Conservation (phyloP, 306 rosid genomes). For the Malus fusca region DNA sequence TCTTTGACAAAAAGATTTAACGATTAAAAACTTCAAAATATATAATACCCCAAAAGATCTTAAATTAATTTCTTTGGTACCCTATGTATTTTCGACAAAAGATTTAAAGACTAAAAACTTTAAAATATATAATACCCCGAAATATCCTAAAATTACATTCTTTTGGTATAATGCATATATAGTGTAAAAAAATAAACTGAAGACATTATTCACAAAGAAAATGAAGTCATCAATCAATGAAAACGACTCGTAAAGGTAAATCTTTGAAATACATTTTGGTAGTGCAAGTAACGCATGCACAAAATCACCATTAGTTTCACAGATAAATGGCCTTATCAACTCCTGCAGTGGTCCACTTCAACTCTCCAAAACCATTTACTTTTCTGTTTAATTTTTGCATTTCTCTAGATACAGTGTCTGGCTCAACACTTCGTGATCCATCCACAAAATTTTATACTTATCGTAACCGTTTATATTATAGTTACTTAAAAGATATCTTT, state of each 20-base stretch:
- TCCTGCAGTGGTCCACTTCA: slow-evolving; percentile 3
- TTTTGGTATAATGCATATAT: background rate
- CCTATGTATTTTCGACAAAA: too few relatives aligned
- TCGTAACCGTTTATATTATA: too few relatives aligned
- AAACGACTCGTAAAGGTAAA: background rate
- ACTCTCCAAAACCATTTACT: background rate
- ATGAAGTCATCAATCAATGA: background rate
- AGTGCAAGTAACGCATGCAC: background rate
- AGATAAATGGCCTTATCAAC: background rate
- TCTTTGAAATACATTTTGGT: background rate
- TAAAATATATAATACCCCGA: too few relatives aligned
- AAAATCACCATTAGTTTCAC: background rate
- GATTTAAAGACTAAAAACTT: too few relatives aligned
- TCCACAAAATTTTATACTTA: too few relatives aligned
- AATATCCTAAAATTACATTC: too few relatives aligned
- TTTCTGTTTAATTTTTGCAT: background rate
- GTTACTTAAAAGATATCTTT: too few relatives aligned
- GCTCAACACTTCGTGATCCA: background rate
- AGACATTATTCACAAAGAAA: background rate
- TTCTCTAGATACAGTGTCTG: background rate
- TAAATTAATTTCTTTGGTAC: too few relatives aligned
- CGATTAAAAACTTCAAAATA: too few relatives aligned
- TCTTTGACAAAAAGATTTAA: too few relatives aligned
- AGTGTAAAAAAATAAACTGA: background rate
- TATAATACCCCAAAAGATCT: too few relatives aligned